Evolutionary conservation across 164 flowering plant genomes (phyloP).

Genomic region (Taxillus chinensis): DNA sequence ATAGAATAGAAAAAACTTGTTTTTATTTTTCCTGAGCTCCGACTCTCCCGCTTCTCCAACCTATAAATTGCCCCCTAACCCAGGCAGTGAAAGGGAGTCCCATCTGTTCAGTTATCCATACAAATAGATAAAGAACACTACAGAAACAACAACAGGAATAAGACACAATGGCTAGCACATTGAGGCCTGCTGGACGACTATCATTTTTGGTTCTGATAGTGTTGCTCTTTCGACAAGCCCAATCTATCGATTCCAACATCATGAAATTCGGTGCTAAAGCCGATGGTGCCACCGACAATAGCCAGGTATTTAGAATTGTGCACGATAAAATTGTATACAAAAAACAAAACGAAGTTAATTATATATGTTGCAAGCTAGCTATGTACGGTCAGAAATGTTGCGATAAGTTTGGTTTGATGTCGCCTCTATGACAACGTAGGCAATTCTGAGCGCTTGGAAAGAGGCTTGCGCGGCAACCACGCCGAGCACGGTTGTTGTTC

Average conservation of each 20-base stretch:
- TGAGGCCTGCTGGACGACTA: background rate
- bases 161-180: background rate
- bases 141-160: no score
- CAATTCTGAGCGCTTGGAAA: background rate
- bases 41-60: background rate
- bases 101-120: no score
- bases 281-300: background rate
- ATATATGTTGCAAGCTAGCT: background rate
- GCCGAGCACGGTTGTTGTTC: background rate
- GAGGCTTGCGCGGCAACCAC: background rate
- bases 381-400: background rate
- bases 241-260: background rate
- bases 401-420: background rate
- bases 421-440: background rate
- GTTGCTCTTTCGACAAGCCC: background rate
- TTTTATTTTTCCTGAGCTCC: no score
- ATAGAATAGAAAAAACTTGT: background rate
- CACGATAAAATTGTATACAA: background rate
- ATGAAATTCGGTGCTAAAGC: background rate
- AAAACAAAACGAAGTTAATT: background rate
- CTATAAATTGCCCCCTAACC: background rate
- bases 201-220: background rate
- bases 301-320: background rate
- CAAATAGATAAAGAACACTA: no score
- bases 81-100: no score